phyloP scores from a whole-genome alignment of 2,329 filamentous ascomycete species.

The Xylaria sp. region DNA sequence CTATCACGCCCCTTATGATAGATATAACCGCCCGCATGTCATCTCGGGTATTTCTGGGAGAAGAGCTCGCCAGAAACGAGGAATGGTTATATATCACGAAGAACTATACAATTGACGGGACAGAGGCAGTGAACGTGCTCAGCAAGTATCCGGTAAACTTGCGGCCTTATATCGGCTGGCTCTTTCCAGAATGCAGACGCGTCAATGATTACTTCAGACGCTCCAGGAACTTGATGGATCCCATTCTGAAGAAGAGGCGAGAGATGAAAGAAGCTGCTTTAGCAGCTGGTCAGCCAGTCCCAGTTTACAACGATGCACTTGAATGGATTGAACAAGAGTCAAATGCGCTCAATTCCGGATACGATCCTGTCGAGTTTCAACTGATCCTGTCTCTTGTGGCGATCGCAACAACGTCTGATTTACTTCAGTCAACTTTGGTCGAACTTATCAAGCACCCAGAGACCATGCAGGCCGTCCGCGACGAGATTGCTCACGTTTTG shows the following conservation, averaged over 20 bases:
- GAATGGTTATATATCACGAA: slow-evolving; percentile 56
- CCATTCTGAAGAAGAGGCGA: slow-evolving; percentile 40
- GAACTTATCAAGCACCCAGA: slow-evolving; percentile 56
- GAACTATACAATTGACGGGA: slow-evolving; percentile 51
- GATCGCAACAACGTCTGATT: slow-evolving; percentile 52
- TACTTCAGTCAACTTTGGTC: slow-evolving; percentile 50
- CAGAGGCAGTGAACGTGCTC: slow-evolving; percentile 49
- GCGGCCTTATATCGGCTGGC: slow-evolving; percentile 54
- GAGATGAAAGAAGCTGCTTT: slow-evolving; percentile 31
- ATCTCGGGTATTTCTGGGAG: slow-evolving; percentile 58
- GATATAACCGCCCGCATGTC: slow-evolving; percentile 58
- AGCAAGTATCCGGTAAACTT: slow-evolving; percentile 52
- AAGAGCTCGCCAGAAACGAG: slow-evolving; percentile 54
- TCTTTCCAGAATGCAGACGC: slow-evolving; percentile 53
- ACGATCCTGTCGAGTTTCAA: slow-evolving; percentile 47
- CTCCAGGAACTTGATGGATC: slow-evolving; percentile 42
- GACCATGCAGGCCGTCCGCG: slow-evolving; percentile 53
- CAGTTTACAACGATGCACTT: slow-evolving; percentile 49
- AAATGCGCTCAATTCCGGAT: slow-evolving; percentile 40
- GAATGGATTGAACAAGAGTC: slow-evolving; percentile 54
- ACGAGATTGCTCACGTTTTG: slow-evolving; percentile 53
- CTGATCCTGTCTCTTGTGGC: slow-evolving; percentile 48
- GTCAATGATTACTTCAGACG: slow-evolving; percentile 46
- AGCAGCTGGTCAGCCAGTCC: slow-evolving; percentile 33
- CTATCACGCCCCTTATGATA: slow-evolving; percentile 48